Evolutionary conservation across 352 stramenopile species (phyloP).

Genomic region (Pythium plurisporium): DNA sequence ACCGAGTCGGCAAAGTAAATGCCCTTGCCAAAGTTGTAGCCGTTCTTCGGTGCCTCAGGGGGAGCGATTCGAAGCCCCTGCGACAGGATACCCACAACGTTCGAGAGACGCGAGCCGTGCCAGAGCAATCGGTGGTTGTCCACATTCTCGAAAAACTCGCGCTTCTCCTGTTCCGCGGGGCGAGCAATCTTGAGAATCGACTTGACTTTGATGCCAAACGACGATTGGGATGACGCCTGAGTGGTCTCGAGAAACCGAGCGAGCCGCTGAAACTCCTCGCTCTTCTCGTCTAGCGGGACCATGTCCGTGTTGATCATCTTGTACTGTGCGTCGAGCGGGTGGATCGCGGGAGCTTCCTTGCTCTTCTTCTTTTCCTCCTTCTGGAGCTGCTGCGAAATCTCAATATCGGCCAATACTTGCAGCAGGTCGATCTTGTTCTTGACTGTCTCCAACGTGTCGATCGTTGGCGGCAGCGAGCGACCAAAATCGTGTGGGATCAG

Average conservation of each 20-base stretch:
- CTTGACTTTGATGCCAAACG: conserved; percentile 38
- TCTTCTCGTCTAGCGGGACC: conserved; percentile 30
- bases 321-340: conserved; percentile 57
- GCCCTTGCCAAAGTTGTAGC: conserved; percentile 72
- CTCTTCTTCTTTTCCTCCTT: conserved; percentile 17
- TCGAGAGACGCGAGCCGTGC: conserved; percentile 71
- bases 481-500: conserved; percentile 70
- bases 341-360: conserved; percentile 10
- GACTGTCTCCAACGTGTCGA: conserved; percentile 42
- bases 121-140: no score
- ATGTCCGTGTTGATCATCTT: conserved; percentile 50
- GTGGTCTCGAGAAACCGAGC: conserved; percentile 48
- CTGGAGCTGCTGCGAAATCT: conserved; percentile 58
- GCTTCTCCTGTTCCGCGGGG: no score
- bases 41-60: conserved; percentile 55
- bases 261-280: conserved; percentile 52
- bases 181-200: conserved; percentile 51
- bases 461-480: conserved; percentile 38
- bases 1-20: conserved; percentile 70
- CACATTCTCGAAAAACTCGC: no score
- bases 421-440: conserved; percentile 63
- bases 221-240: conserved; percentile 33
- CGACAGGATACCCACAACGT: conserved; percentile 63
- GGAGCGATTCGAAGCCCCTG: conserved; percentile 67
- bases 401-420: conserved; percentile 50